phyloP scores from a whole-genome alignment of 768 basidiomycete genomes.

The Leccinum fibrillosum region DNA sequence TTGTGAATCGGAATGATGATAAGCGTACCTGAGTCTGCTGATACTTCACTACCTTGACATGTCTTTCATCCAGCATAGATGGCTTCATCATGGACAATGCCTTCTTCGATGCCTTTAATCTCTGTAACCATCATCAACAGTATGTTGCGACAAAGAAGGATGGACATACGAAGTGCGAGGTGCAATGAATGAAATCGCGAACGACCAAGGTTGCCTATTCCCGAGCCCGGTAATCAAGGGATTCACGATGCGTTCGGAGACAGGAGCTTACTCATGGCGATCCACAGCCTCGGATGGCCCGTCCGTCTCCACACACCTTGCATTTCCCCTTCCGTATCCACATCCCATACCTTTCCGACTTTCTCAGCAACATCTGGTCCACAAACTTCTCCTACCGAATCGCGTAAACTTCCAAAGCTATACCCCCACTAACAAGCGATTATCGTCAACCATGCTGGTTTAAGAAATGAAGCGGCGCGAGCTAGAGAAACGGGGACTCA shows the following conservation, averaged over 20 bases:
- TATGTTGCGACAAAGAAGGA: too few species aligned
- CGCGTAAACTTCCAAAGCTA: background rate
- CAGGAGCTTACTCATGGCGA: background rate
- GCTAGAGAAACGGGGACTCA: background rate
- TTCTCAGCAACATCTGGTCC: background rate
- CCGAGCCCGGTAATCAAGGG: background rate
- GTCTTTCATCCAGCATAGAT: slow-evolving; percentile 27
- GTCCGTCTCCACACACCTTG: background rate
- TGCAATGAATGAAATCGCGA: background rate
- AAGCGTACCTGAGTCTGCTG: too few species aligned
- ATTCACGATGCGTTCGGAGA: background rate
- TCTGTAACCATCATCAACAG: background rate
- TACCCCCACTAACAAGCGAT: background rate
- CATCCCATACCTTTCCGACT: background rate
- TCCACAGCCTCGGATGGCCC: background rate
- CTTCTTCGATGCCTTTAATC: background rate
- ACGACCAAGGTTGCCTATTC: background rate
- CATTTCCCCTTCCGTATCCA: background rate
- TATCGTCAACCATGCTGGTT: background rate
- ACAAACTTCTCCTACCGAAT: background rate
- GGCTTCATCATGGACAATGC: background rate
- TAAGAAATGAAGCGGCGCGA: background rate
- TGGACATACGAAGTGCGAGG: background rate
- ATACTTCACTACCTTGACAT: slow-evolving; percentile 1
- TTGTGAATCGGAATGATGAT: too few species aligned